Evolutionary conservation across 2,329 filamentous ascomycete genomes (phyloP).

Genomic region (Pseudonectria foliicola): DNA sequence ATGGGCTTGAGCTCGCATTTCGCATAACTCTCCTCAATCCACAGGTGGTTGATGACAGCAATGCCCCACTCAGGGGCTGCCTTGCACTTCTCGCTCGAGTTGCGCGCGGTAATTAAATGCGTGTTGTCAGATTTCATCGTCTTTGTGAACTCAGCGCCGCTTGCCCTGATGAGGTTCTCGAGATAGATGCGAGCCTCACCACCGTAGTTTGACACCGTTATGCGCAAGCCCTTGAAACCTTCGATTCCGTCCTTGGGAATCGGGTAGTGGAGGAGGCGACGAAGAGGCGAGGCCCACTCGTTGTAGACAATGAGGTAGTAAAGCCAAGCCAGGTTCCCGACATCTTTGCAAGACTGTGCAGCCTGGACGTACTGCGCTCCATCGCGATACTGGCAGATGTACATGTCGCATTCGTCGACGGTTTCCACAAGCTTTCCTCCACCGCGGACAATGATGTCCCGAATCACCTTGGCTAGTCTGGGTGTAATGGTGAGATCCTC

Average conservation of each 20-base stretch:
- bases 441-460: conserved; percentile 61
- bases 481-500: conserved; percentile 63
- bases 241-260: conserved; percentile 68
- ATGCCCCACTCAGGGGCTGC: conserved; percentile 92
- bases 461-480: conserved; percentile 60
- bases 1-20: conserved; percentile 71
- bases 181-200: conserved; percentile 90
- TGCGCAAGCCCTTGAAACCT: conserved; percentile 67
- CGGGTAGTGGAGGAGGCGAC: conserved; percentile 84
- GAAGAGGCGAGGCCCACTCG: conserved; percentile 78
- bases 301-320: conserved; percentile 88
- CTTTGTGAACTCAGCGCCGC: conserved; percentile 86
- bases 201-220: conserved; percentile 93
- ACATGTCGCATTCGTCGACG: conserved; percentile 69
- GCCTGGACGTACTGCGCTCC: conserved; percentile 72
- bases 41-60: conserved; percentile 85
- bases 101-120: conserved; percentile 86
- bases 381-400: conserved; percentile 81
- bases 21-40: conserved; percentile 96
- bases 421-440: conserved; percentile 62
- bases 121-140: conserved; percentile 94
- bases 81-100: conserved; percentile 84
- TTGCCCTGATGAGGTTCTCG: conserved; percentile 79
- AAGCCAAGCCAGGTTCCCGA: conserved; percentile 90
- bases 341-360: conserved; percentile 68